Evolutionary conservation across 148 eudicot genomes (phyloP), one percentile per base, ranked within the genome.

Genomic region (Chenopodium quinoa): DNA sequence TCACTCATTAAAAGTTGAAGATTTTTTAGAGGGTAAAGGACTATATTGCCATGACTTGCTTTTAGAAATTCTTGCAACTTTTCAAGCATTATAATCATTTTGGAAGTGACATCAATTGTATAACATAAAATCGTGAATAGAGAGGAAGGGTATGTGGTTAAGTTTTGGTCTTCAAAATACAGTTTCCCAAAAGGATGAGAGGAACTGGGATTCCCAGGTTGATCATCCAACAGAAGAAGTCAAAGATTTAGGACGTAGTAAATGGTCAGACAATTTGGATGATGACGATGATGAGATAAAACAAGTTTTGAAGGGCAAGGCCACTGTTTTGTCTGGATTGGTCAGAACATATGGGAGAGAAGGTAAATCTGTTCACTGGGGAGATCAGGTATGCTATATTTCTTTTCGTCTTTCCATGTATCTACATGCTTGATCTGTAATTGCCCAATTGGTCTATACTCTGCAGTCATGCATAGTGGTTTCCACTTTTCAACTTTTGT

Each of bases 291-390:
- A 74, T 60, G 80, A 81, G 54, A 83, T 60, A 70, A 79, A 78
- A 76, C 88, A 89, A 81, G 78, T 60, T 50, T 40, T 74, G 54
- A 86, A 83, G 84, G 84, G 83, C 82, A 92, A 87, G 80, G 47
- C 79, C 48, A 84, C 25, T 83, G 85, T 90, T 76, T 82, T 90
- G 68, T 88, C 95, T 83, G 89, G 93, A 69, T 84, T 90, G 87
- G 64, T 82, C 70, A 84, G 84, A 79, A 88, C 91, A 37, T 92
- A 90, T 77, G 80, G 89, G 82, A 94, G 88, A 89, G 91, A 90
- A 84, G 96, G 94, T 84, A 97, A 94, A 94, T 90, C 93, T 84
- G 99, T 97, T 64, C 91, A 88, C 76, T 97, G 99, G 99, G 92
- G 92, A 75, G 99, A 97, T 89, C 87, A 97, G 98, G 99, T 97